phyloP scores from a whole-genome alignment of 371 early-diverging fungal species.

The Zancudomyces culisetae region DNA sequence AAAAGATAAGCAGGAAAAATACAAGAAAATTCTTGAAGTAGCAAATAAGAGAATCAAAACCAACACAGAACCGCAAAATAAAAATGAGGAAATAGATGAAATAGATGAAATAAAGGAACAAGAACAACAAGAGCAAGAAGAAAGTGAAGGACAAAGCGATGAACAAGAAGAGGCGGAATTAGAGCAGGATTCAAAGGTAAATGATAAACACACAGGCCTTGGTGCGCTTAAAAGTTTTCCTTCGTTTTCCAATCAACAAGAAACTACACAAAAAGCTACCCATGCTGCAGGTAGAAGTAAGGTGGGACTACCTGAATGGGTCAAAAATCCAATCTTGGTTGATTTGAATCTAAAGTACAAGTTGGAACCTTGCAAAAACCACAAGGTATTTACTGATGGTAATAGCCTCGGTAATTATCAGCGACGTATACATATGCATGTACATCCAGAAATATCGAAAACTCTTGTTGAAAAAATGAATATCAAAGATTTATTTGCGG shows the following conservation, averaged over 20 bases:
- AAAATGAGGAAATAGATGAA: not conserved
- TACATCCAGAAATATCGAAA: constrained; percentile 29
- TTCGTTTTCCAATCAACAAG: constrained; percentile 16
- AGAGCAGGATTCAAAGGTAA: not conserved
- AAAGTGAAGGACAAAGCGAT: not conserved
- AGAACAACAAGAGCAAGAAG: not conserved
- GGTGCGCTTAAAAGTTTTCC: constrained; percentile 18
- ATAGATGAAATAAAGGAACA: not conserved
- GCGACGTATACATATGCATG: constrained; percentile 31
- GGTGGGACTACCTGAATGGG: constrained; percentile 72
- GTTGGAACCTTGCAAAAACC: too few species aligned
- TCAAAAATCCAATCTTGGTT: constrained; percentile 54
- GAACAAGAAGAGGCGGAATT: not conserved
- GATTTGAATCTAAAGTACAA: too few species aligned
- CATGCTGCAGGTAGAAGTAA: constrained; percentile 6
- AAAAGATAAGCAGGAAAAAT: not conserved
- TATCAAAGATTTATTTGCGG: constrained; percentile 65
- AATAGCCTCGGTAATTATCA: constrained; percentile 19
- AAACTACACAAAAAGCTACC: constrained; percentile 2
- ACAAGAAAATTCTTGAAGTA: not conserved
- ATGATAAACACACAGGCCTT: not conserved
- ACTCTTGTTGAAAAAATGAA: constrained; percentile 36
- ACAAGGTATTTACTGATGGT: too few species aligned
- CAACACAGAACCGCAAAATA: not conserved
- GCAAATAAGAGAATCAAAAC: not conserved